Base-by-base conservation (phyloP, 1,284 basidiomycete genomes). In the Mixia osmundae region DNA sequence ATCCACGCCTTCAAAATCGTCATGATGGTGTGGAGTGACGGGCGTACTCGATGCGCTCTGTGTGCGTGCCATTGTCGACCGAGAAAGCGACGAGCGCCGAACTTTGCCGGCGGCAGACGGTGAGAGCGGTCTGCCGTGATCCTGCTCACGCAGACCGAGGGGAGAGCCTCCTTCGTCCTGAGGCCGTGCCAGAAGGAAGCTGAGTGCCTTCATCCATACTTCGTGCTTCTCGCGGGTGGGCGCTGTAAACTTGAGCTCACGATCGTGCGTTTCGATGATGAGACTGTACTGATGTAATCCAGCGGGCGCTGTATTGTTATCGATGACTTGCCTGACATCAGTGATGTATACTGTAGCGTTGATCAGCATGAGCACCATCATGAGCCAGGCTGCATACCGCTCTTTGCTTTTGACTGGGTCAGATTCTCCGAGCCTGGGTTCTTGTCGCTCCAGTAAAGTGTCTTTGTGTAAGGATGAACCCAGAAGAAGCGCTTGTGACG, bases 391-490 rank as follows among this genome's bases (percentile, higher is more conserved):
- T 10, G 70, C 80, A 50, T 59, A 89, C 82, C 79, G 56, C 80
- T 89, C 71, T 97, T 97, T 24, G 85, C 80, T 53, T 73, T 87
- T 12, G 80, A 82, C 59, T 94, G 87, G 3, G 72, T 70, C 5
- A 80, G 76, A 44, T 71, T 72, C 25, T 69, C 70, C 25, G 77
- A 77, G 23, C 82, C 83, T 23, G 89, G 91, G 59, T 95, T 89
- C 22, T 74, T 72, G 26, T 26, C 71, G 48, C 82, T 87, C 91
- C 91, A 99, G 59, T 95, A 95, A 40, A 99, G 55, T 7, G 83
- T 95, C 61, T 83, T 82, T 35, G 85, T 97, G 56, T 97, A 99
- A 19, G 91, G 91, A 58, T 97, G 89, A 11, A 99, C 73, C 87
- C 91, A 97, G 67, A 97, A 94, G 72, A 91, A 99, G 25, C 91